Evolutionary conservation across 2,329 filamentous ascomycete species (phyloP).

Genomic region (Hymenoscyphus infarciens): DNA sequence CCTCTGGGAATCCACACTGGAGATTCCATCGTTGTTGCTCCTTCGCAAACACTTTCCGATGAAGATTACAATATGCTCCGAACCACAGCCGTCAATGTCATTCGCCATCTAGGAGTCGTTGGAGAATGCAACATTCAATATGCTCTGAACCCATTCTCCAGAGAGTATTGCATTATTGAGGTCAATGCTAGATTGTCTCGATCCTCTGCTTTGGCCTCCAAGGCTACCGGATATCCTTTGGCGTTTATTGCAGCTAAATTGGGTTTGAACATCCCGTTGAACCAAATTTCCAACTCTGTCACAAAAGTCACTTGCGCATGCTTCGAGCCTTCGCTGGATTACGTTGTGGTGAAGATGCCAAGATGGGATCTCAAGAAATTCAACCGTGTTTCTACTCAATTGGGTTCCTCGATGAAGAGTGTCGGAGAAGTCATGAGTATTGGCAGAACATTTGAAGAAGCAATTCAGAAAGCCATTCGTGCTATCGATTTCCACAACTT

Average conservation of each 20-base stretch:
- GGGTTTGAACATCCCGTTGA: constrained; percentile 88
- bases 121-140: constrained; percentile 99
- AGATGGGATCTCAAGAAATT: constrained; percentile 99
- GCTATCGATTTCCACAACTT: constrained; percentile 93
- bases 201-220: constrained; percentile 92
- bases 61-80: constrained; percentile 99
- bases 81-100: constrained; percentile 94
- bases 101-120: constrained; percentile 93
- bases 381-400: constrained; percentile 88
- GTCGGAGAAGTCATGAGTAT: constrained; percentile 99
- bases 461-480: constrained; percentile 96
- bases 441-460: constrained; percentile 93
- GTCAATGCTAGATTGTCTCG: constrained; percentile 95
- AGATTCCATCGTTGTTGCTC: constrained; percentile 96
- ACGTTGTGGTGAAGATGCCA: constrained; percentile 98
- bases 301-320: constrained; percentile 95
- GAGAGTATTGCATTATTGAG: constrained; percentile 98
- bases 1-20: constrained; percentile 96
- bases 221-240: constrained; percentile 93
- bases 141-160: constrained; percentile 89
- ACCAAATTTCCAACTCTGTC: constrained; percentile 94
- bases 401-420: constrained; percentile 99
- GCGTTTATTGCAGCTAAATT: constrained; percentile 97
- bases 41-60: constrained; percentile 92
- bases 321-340: constrained; percentile 97